phyloP scores from a whole-genome alignment of 495 filamentous ascomycete species.

The Aspergillus cristatus region DNA sequence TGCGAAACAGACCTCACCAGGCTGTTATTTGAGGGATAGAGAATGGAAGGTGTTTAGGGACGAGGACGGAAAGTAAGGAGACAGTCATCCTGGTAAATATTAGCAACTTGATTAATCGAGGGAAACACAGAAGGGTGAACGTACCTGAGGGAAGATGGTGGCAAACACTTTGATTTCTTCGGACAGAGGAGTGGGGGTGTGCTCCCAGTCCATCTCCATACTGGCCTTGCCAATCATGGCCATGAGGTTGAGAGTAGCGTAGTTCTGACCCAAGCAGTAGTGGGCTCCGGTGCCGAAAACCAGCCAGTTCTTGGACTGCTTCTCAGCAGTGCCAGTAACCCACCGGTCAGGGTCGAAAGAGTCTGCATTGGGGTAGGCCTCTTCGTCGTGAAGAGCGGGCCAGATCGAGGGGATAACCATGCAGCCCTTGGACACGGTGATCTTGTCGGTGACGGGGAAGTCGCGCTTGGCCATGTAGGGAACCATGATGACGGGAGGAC shows the following conservation, averaged over 20 bases:
- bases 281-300: conserved; percentile 96
- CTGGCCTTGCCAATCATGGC: conserved; percentile 93
- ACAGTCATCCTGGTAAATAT: conserved; percentile 31
- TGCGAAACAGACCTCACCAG: too few species aligned
- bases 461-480: conserved; percentile 91
- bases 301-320: conserved; percentile 91
- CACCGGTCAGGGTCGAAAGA: conserved; percentile 83
- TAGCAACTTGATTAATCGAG: conserved; percentile 5
- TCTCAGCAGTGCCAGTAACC: conserved; percentile 82
- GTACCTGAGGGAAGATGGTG: conserved; percentile 92
- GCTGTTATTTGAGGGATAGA: too few species aligned
- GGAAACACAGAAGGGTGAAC: conserved; percentile 16
- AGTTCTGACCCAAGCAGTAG: conserved; percentile 93
- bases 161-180: conserved; percentile 99
- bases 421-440: conserved; percentile 84
- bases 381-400: conserved; percentile 84
- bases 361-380: conserved; percentile 85
- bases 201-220: conserved; percentile 82
- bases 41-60: conserved; percentile 12
- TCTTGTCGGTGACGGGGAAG: conserved; percentile 83
- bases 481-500: conserved; percentile 96
- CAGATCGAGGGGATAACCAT: conserved; percentile 93
- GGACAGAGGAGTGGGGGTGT: conserved; percentile 66
- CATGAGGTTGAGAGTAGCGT: conserved; percentile 83
- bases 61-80: conserved; percentile 36